Evolutionary conservation across 495 filamentous ascomycete species (phyloP).

Genomic region (Penicillium malachiteum): DNA sequence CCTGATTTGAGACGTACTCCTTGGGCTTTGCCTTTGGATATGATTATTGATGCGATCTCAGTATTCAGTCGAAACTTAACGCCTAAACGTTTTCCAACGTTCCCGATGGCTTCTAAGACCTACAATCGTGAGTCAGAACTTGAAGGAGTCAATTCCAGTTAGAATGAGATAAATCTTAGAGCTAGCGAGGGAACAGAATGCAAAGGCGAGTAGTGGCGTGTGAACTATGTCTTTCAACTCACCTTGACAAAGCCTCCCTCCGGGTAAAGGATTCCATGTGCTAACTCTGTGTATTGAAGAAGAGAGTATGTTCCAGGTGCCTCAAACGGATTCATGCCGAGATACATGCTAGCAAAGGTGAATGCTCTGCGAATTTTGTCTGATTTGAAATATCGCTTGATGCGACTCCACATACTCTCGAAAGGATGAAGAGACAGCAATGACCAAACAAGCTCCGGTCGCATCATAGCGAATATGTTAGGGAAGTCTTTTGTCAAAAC

Average conservation of each 20-base stretch:
- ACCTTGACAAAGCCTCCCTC: slow-evolving; percentile 60
- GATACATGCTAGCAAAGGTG: slow-evolving; percentile 76
- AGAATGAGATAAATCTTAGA: too few species aligned
- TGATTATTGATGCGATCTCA: slow-evolving; percentile 48
- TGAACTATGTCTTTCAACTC: neutral
- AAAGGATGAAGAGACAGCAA: slow-evolving; percentile 61
- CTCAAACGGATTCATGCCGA: slow-evolving; percentile 73
- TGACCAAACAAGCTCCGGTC: slow-evolving; percentile 51
- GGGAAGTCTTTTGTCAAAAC: slow-evolving; percentile 66
- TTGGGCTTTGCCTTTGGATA: slow-evolving; percentile 46
- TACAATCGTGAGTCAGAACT: too few species aligned
- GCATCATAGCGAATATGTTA: slow-evolving; percentile 47
- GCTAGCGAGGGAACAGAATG: neutral
- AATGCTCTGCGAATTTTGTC: slow-evolving; percentile 65
- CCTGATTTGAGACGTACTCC: slow-evolving; percentile 57
- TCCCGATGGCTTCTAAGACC: slow-evolving; percentile 55
- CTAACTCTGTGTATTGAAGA: slow-evolving; percentile 69
- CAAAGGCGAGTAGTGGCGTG: neutral
- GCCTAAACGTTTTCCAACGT: slow-evolving; percentile 54
- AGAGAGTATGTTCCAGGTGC: slow-evolving; percentile 70
- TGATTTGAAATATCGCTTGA: slow-evolving; percentile 62
- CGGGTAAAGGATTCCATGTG: slow-evolving; percentile 74
- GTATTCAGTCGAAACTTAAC: slow-evolving; percentile 57
- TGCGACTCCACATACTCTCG: slow-evolving; percentile 60
- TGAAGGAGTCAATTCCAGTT: too few species aligned